Percentiles rank a stretch among this genome's conserved stretches.
phyloP scores from a whole-genome alignment of 2,329 filamentous ascomycete species.

The Camptophora hylomeconis region DNA sequence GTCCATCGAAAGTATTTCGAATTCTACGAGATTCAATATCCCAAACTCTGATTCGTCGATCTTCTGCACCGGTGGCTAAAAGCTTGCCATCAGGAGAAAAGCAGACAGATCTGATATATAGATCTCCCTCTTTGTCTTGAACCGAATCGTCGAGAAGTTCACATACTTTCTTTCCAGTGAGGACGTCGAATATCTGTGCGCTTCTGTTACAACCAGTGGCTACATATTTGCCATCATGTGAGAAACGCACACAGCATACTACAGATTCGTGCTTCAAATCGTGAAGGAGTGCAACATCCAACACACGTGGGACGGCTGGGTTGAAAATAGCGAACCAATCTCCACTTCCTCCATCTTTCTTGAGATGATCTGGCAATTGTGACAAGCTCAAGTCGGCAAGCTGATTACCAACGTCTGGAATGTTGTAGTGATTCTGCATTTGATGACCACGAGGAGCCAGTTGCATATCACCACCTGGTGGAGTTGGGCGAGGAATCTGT shows the following conservation, averaged over 20 bases:
- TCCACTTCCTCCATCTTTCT: constrained; percentile 57
- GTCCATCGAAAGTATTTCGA: constrained; percentile 84
- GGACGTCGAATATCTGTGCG: constrained; percentile 98
- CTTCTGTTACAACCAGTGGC: constrained; percentile 95
- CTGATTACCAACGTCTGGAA: constrained; percentile 48
- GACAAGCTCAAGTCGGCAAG: constrained; percentile 81
- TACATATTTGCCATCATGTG: constrained; percentile 85
- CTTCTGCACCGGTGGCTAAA: constrained; percentile 89
- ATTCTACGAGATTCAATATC: constrained; percentile 76
- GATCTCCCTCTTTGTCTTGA: constrained; percentile 66
- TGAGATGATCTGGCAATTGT: constrained; percentile 68
- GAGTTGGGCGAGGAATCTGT: constrained; percentile 72
- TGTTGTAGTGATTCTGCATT: constrained; percentile 37
- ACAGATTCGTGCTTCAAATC: constrained; percentile 90
- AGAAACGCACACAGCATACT: constrained; percentile 96
- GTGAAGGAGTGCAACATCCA: constrained; percentile 90
- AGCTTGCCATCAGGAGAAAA: constrained; percentile 95
- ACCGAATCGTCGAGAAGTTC: constrained; percentile 80
- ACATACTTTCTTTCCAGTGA: constrained; percentile 73
- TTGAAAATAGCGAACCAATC: constrained; percentile 99
- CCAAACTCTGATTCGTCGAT: constrained; percentile 96
- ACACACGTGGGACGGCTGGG: constrained; percentile 69
- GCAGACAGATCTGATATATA: constrained; percentile 96
- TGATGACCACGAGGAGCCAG: constrained; percentile 15
- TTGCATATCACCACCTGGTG: constrained; percentile 33